These are phyloP conservation scores for Spathaspora sp. DNA, from an alignment of 805 yeast species.

Conservation along the genomic window DNA sequence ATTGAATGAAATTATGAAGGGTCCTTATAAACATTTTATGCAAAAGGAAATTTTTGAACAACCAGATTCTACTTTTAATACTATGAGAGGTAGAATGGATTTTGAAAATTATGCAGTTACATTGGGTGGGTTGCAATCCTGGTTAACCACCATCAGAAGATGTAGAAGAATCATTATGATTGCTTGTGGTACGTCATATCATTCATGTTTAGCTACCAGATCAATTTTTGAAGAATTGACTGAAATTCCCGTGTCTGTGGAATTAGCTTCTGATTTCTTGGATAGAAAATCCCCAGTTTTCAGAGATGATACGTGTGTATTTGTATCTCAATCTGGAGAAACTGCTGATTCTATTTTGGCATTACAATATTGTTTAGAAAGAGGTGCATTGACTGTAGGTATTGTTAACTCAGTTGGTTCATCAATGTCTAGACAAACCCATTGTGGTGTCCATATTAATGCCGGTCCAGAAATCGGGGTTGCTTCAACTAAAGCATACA, in stretches of 20 bases:
- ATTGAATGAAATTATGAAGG: conserved; percentile 97
- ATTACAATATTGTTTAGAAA: conserved; percentile 88
- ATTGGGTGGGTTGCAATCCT: conserved; percentile 85
- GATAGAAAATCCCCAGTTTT: conserved; percentile 96
- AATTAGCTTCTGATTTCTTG: conserved; percentile 89
- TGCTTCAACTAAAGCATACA: conserved; percentile 98
- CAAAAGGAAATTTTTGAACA: conserved; percentile 98
- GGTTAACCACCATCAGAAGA: conserved; percentile 84
- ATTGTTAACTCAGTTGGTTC: conserved; percentile 98
- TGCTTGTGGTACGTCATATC: conserved; percentile 99
- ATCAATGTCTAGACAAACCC: conserved; percentile 91
- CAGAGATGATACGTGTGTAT: conserved; percentile 95
- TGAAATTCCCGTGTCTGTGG: conserved; percentile 90
- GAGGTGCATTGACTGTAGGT: conserved; percentile 97
- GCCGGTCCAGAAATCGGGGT: conserved; percentile 99
- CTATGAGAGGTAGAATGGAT: conserved; percentile 99
- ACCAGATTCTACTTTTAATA: conserved; percentile 96
- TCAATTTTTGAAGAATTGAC: conserved; percentile 94
- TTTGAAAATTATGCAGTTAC: conserved; percentile 73
- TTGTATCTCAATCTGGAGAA: conserved; percentile 98
- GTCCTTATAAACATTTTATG: conserved; percentile 95
- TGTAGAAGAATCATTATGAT: conserved; percentile 96
- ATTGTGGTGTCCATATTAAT: conserved; percentile 98
- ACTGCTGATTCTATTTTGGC: conserved; percentile 97
- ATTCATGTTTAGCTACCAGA: conserved; percentile 96